These are phyloP conservation scores for Rosa chinensis DNA, from an alignment of 306 rosid species.

Conservation along the genomic window DNA sequence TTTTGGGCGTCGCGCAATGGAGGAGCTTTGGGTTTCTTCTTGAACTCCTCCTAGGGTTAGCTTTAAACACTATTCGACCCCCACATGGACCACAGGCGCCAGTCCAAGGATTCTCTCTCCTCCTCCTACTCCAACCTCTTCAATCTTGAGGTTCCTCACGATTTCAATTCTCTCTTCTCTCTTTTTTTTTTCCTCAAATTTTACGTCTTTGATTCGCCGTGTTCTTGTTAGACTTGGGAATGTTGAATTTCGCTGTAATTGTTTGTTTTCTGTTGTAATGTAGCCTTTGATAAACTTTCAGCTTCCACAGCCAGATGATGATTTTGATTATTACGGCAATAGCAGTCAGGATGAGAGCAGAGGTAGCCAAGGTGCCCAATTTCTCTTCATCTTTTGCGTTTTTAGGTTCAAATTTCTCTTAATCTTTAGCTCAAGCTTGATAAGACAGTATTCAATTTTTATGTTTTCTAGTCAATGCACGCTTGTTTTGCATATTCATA, in stretches of 20 bases:
- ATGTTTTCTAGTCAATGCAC: slow-evolving; percentile 13
- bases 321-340: slow-evolving; percentile 84
- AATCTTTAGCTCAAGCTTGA: slow-evolving; percentile 11
- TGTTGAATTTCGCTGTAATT: slow-evolving; percentile 15
- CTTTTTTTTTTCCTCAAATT: not conserved
- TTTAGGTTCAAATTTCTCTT: too few species aligned
- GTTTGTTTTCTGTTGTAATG: slow-evolving; percentile 33
- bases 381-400: not conserved
- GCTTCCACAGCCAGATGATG: slow-evolving; percentile 89
- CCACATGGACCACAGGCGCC: slow-evolving; percentile 39
- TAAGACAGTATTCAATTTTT: slow-evolving; percentile 15
- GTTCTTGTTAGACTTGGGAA: not conserved
- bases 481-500: not conserved
- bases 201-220: not conserved
- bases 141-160: slow-evolving; percentile 69
- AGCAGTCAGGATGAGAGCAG: slow-evolving; percentile 99
- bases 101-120: slow-evolving; percentile 51
- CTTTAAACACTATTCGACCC: not conserved
- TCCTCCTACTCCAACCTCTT: slow-evolving; percentile 63
- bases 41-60: not conserved
- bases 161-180: not conserved
- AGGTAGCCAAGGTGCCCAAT: slow-evolving; percentile 71
- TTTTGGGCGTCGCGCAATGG: not conserved
- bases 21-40: not conserved
- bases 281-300: slow-evolving; percentile 94